Evolutionary conservation across 768 basidiomycete genomes (phyloP), one percentile per base, ranked within the genome.

Genomic region (Tulasnella sp.): DNA sequence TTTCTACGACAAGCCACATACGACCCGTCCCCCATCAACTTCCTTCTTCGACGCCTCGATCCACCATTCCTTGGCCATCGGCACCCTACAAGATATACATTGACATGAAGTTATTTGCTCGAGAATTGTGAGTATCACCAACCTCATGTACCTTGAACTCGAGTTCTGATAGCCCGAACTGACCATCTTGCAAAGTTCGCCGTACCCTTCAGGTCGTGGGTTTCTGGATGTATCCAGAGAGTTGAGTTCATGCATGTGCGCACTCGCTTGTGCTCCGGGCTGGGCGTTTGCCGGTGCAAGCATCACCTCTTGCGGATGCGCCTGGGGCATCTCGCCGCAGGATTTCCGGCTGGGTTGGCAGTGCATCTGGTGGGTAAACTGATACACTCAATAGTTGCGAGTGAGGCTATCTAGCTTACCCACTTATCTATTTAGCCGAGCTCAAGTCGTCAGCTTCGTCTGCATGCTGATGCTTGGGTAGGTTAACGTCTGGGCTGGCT

Each of bases 401-500:
- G 44, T 18, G 44, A 44, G 15, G 11, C 11, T 44, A 16, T 16
- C 15, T 1, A 44, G 44, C 15, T 44, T 44, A 44, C 51, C 5
- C 10, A n/a, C 20, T 5, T 67, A 35, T 6, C 5, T 13, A 2
- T 67, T 15, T 15, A 67, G 61, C 61, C 61, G 29, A 67, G 61
- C 61, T 67, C 61, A 67, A 35, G 32, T 67, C 29, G 29, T 67
- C 29, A 67, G 29, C 61, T 67, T 67, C 61, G 29, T 67, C 29
- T 35, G 61, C 61, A 67, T 26, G 61, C 61, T 67, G 61, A 67
- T 26, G 61, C 26, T 67, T 67, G 26, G 61, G 61, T 67, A 67
- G 16, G 61, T 35, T 32, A 35, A 26, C 16, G 29, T 67, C 29
- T 16, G 61, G 26, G 35, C 32, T 5, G 61, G 32, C 13, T 26